Conservation (phyloP, 2,329 filamentous ascomycete genomes). For the Sporothrix globosa region DNA sequence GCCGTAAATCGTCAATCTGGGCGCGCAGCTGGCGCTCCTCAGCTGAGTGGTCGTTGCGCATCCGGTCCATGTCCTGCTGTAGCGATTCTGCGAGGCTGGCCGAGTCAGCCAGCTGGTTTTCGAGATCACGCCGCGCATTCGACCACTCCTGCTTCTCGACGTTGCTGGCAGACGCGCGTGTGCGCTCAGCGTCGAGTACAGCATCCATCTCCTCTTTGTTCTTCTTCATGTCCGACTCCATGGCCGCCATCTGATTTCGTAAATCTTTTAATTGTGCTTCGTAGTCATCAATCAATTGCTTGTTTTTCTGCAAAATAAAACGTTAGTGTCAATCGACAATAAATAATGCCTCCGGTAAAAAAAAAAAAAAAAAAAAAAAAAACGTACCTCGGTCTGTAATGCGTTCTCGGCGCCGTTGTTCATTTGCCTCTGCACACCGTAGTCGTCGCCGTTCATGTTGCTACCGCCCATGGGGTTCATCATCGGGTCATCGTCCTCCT, state of each 20-base stretch:
- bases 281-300: conserved; percentile 71
- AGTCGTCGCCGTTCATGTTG: conserved; percentile 37
- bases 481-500: conserved; percentile 77
- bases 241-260: conserved; percentile 69
- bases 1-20: conserved; percentile 61
- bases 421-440: conserved; percentile 49
- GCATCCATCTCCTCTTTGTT: conserved; percentile 72
- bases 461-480: conserved; percentile 37
- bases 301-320: conserved; percentile 30
- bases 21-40: conserved; percentile 65
- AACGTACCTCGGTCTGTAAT: conserved; percentile 47
- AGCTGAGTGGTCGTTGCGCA: conserved; percentile 68
- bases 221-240: conserved; percentile 71
- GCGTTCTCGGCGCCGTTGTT: conserved; percentile 44
- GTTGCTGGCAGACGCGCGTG: conserved; percentile 54
- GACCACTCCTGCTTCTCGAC: conserved; percentile 73
- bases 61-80: conserved; percentile 74
- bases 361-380: background rate
- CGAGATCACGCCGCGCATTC: conserved; percentile 66
- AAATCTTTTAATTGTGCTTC: conserved; percentile 76
- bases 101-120: conserved; percentile 73
- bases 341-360: too few relatives aligned
- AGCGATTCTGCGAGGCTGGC: conserved; percentile 78
- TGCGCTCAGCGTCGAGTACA: conserved; percentile 62
- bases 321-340: background rate